phyloP scores from a whole-genome alignment of 2,329 filamentous ascomycete species.

The Fusarium metavorans region DNA sequence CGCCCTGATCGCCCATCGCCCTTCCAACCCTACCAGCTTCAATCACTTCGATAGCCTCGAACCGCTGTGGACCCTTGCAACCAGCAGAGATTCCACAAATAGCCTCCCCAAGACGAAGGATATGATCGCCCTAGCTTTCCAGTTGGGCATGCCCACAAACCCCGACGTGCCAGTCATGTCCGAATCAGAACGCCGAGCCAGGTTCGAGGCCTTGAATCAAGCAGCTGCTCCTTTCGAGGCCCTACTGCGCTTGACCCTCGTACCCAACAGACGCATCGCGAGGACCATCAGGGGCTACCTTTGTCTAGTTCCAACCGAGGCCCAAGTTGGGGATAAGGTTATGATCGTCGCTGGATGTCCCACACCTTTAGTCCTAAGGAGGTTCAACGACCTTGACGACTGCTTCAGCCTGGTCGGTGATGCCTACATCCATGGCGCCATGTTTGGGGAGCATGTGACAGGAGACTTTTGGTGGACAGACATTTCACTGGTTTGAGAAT shows the following conservation, averaged over 20 bases:
- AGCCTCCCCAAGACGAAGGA: constrained; percentile 31
- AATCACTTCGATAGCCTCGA: constrained; percentile 36
- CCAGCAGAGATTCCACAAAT: constrained; percentile 28
- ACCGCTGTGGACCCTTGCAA: constrained; percentile 38
- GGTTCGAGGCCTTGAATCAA: constrained; percentile 17
- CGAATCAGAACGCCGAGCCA: constrained; percentile 10
- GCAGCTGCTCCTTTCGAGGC: constrained; percentile 30
- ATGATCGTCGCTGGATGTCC: constrained; percentile 36
- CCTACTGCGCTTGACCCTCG: constrained; percentile 23
- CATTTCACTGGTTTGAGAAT: constrained; percentile 13
- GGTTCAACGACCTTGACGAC: constrained; percentile 15
- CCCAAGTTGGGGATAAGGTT: constrained; percentile 27
- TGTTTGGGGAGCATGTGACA: constrained; percentile 33
- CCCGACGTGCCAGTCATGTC: constrained; percentile 14
- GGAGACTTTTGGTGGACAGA: constrained; percentile 24
- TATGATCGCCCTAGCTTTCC: constrained; percentile 22
- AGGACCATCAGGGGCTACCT: constrained; percentile 34
- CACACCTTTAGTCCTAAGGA: constrained; percentile 28
- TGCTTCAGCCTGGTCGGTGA: constrained; percentile 28
- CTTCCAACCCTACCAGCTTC: constrained; percentile 16
- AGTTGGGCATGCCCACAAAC: constrained; percentile 24
- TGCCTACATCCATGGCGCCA: constrained; percentile 30
- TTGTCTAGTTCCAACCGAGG: constrained; percentile 31
- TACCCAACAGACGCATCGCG: constrained; percentile 30
- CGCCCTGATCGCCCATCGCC: constrained; percentile 6